Percentiles rank a stretch among this genome's conserved stretches.
These are phyloP conservation scores for Symmetrospora coprosmae DNA, from an alignment of 768 basidiomycete genomes.

Conservation along the genomic window DNA sequence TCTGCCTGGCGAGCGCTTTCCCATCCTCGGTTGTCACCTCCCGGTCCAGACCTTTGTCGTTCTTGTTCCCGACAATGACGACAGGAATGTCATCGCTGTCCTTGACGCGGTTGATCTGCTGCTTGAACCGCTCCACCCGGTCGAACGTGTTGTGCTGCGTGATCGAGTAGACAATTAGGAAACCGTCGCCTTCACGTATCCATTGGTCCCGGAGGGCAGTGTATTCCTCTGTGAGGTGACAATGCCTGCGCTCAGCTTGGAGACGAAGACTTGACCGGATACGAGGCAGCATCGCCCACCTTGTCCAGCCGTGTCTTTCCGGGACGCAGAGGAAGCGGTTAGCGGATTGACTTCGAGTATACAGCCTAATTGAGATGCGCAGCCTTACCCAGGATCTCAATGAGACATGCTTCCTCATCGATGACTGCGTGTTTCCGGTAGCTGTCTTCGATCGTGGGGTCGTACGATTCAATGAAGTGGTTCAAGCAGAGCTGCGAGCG, in stretches of 20 bases:
- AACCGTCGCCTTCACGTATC: constrained; percentile 61
- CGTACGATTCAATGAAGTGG: constrained; percentile 33
- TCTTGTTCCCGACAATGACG: constrained; percentile 95
- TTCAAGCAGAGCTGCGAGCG: constrained; percentile 28
- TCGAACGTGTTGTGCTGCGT: constrained; percentile 96
- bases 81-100: constrained; percentile 91
- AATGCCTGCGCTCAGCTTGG: neutral
- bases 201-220: constrained; percentile 34
- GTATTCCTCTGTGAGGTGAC: constrained; percentile 30
- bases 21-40: constrained; percentile 90
- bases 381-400: constrained; percentile 93
- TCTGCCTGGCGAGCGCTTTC: constrained; percentile 57
- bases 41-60: constrained; percentile 85
- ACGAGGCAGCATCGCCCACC: constrained; percentile 30
- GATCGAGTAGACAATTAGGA: constrained; percentile 93
- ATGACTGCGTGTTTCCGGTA: constrained; percentile 62
- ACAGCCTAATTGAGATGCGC: too few species aligned
- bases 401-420: constrained; percentile 93
- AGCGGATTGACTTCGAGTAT: too few species aligned
- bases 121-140: constrained; percentile 89
- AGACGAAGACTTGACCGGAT: neutral
- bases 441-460: constrained; percentile 34
- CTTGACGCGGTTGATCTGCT: constrained; percentile 83
- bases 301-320: constrained; percentile 92
- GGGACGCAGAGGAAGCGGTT: too few species aligned